A percentile compares a stretch with the other conserved stretches of the same genome.
Evolutionary conservation across 805 yeast species (phyloP).

Genomic region (Pichia sporocuriosa): DNA sequence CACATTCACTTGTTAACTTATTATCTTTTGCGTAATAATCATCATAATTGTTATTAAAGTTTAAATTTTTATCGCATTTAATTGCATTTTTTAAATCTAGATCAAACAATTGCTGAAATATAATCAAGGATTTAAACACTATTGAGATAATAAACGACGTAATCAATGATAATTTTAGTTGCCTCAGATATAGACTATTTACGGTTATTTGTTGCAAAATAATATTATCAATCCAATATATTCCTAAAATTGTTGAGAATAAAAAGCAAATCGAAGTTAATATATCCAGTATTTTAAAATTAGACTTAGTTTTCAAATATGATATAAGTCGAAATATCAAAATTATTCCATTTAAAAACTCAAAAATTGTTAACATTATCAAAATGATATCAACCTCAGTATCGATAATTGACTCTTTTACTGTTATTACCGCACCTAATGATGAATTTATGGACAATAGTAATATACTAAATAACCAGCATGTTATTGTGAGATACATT

Average conservation of each 20-base stretch:
- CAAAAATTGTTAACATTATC: slow-evolving; percentile 4
- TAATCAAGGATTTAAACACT: slow-evolving; percentile 1
- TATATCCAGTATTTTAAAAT: neutral
- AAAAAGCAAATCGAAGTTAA: neutral
- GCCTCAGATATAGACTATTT: neutral
- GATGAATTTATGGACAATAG: neutral
- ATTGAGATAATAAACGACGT: slow-evolving; percentile 9
- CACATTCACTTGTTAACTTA: too few relatives aligned
- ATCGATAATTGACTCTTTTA: neutral
- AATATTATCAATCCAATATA: slow-evolving; percentile 12
- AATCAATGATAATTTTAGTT: slow-evolving; percentile 3
- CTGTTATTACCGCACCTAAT: neutral
- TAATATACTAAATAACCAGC: too few relatives aligned
- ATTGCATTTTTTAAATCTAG: too few relatives aligned
- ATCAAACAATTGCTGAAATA: neutral
- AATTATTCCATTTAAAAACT: neutral
- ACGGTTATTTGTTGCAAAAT: neutral
- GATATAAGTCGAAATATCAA: neutral
- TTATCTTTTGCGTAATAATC: too few relatives aligned
- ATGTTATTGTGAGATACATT: too few relatives aligned
- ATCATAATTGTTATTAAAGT: too few relatives aligned
- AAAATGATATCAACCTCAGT: neutral
- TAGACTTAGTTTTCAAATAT: neutral
- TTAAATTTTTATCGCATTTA: too few relatives aligned
- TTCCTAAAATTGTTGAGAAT: slow-evolving; percentile 6